Evolutionary conservation across 139 green algal species (phyloP).

Genomic region (Eudorina sp.): DNA sequence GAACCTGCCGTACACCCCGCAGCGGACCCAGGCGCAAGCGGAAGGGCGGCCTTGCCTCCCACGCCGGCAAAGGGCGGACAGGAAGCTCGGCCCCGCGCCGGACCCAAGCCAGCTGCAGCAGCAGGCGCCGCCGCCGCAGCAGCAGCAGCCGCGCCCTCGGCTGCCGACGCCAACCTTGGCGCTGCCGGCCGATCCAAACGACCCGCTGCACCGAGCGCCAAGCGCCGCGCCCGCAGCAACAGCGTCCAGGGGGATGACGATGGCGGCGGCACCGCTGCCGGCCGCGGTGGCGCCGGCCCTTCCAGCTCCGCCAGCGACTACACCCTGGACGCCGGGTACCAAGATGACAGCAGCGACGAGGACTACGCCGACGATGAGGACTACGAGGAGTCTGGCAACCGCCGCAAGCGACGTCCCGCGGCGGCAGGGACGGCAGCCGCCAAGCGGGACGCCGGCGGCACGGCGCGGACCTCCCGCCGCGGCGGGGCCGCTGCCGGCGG

Average conservation of each 20-base stretch:
- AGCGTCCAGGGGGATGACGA: background rate
- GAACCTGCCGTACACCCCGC: too few species aligned
- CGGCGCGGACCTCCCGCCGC: background rate
- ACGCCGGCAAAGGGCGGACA: too few species aligned
- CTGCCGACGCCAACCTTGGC: too few species aligned
- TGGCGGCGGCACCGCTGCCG: background rate
- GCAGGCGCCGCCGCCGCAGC: background rate
- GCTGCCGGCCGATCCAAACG: background rate
- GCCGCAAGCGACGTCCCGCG: too few species aligned
- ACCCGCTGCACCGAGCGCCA: too few species aligned
- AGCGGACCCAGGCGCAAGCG: too few species aligned
- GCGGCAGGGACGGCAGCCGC: background rate
- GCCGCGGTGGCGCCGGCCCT: too few species aligned
- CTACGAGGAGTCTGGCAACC: background rate
- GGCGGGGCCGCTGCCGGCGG: background rate
- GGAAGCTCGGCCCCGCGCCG: too few species aligned
- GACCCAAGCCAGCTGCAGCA: background rate
- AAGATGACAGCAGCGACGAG: conserved; percentile 24
- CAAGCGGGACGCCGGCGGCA: background rate
- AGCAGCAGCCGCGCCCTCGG: background rate
- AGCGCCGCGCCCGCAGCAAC: background rate
- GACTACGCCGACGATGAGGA: background rate
- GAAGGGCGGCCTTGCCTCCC: too few species aligned
- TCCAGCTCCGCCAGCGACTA: background rate
- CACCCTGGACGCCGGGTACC: background rate